Evolutionary conservation across 768 basidiomycete genomes (phyloP), one percentile per base, ranked within the genome.

Genomic region (Leccinum obscurum): DNA sequence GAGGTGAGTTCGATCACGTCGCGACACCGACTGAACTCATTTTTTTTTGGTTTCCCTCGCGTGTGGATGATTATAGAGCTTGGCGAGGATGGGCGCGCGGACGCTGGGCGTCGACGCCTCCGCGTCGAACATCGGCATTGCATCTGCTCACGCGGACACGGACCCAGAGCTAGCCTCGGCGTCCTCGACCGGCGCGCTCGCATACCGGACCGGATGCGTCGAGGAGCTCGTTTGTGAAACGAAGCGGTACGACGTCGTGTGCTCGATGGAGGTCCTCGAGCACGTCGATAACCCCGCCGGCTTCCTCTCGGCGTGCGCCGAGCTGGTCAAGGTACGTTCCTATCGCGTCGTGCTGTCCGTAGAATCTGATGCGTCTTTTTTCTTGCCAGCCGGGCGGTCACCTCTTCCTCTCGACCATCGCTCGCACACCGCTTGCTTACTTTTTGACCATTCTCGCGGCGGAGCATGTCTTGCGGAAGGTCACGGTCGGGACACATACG

Each of bases 261-360:
- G 94, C 71, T 91, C 95, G 10, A 93, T 98, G 93, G 97, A 99
- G 74, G 96, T 99, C 8, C 71, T 99, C 32, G 97, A 99, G 76
- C 97, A 99, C 69, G 97, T 99, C 54, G 92, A 97, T 70, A 89
- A 96, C 68, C 95, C 97, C 1, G 80, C 85, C 6, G 80, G 82
- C 7, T 99, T 99, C 73, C 81, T 99, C 53, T 78, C 83, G 30
- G 85, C 88, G 41, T 90, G 94, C 64, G 90, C 90, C 0, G 81
- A 88, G 59, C 82, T 98, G 32, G 85, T 96, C 65, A 98, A 97
- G 78, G 95, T 94, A 63, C 46, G 83, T 70, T 10, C 37, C 26
- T 20, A 10, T 44, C 10, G n/a, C 1, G 9, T 8, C 5, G 34
- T n/a, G 10, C 28, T 3, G 15, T 13, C 35, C 35, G 1, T 34